Conservation (phyloP, 345 rosid species). For the Kernera saxatilis region DNA sequence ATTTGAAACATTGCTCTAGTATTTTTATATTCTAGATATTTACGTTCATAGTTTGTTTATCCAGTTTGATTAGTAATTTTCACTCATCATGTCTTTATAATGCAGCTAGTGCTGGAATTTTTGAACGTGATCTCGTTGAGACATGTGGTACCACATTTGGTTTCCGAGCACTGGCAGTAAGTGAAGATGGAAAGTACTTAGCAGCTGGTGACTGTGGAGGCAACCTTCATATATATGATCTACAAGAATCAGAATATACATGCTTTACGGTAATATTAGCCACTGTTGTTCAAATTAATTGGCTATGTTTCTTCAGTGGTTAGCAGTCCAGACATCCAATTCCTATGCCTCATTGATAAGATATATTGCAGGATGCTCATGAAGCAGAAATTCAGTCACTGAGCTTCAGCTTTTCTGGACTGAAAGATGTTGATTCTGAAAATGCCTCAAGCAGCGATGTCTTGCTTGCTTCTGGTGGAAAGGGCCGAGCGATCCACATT, state of each 20-base stretch:
- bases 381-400: constrained; percentile 70
- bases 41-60: constrained; percentile 7
- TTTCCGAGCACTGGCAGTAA: constrained; percentile 66
- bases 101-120: constrained; percentile 67
- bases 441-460: constrained; percentile 34
- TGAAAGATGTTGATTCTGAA: constrained; percentile 29
- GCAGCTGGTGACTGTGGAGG: constrained; percentile 84
- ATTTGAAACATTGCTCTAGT: not conserved
- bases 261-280: constrained; percentile 47
- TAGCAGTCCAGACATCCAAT: not conserved
- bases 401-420: constrained; percentile 58
- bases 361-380: constrained; percentile 54
- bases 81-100: not conserved
- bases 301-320: constrained; percentile 2
- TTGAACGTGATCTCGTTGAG: constrained; percentile 55
- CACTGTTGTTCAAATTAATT: not conserved
- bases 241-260: constrained; percentile 53
- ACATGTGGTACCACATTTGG: constrained; percentile 47
- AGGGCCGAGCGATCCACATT: constrained; percentile 63
- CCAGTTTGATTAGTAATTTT: constrained; percentile 1
- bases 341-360: constrained; percentile 12
- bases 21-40: not conserved
- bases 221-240: constrained; percentile 75
- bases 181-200: constrained; percentile 71
- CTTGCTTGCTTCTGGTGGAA: constrained; percentile 74